A percentile compares a stretch with the other conserved stretches of the same genome.
These are phyloP conservation scores for Penicillium mononematosum DNA, from an alignment of 495 filamentous ascomycete genomes.

Conservation along the genomic window DNA sequence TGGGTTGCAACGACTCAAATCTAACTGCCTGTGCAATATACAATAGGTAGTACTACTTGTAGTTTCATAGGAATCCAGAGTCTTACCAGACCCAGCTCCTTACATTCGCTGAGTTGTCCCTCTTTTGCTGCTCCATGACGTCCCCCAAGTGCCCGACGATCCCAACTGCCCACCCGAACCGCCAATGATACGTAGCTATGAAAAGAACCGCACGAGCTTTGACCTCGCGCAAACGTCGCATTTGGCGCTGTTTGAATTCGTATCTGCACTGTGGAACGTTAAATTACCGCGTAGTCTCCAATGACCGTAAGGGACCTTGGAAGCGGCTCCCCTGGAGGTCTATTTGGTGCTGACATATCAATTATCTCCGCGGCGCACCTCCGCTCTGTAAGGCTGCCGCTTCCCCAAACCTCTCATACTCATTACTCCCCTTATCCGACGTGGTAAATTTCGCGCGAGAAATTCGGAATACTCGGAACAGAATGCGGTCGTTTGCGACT, in stretches of 20 bases:
- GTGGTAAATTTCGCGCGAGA: slow-evolving; percentile 1
- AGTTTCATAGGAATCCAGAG: neutral
- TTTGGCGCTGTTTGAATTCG: slow-evolving; percentile 10
- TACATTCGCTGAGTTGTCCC: slow-evolving; percentile 21
- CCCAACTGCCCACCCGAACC: slow-evolving; percentile 7
- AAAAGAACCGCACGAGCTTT: slow-evolving; percentile 13
- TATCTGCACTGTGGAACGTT: slow-evolving; percentile 1
- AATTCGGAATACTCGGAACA: slow-evolving; percentile 2
- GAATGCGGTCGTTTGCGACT: slow-evolving; percentile 19
- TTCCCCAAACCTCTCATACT: slow-evolving; percentile 12
- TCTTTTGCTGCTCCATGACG: slow-evolving; percentile 24
- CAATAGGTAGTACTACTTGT: neutral
- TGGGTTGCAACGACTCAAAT: neutral
- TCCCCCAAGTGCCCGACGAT: slow-evolving; percentile 18
- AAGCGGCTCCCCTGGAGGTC: neutral
- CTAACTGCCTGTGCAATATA: neutral
- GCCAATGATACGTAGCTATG: slow-evolving; percentile 15
- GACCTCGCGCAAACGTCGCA: slow-evolving; percentile 11
- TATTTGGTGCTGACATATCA: slow-evolving; percentile 30
- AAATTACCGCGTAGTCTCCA: slow-evolving; percentile 2
- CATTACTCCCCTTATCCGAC: slow-evolving; percentile 10
- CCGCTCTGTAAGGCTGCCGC: slow-evolving; percentile 17
- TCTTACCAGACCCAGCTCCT: slow-evolving; percentile 11
- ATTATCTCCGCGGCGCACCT: slow-evolving; percentile 18
- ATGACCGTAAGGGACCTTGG: slow-evolving; percentile 15